Percentiles rank a stretch among this genome's conserved stretches.
These are phyloP conservation scores for Phytophthora boehmeriae DNA, from an alignment of 352 stramenopile species.

Conservation along the genomic window DNA sequence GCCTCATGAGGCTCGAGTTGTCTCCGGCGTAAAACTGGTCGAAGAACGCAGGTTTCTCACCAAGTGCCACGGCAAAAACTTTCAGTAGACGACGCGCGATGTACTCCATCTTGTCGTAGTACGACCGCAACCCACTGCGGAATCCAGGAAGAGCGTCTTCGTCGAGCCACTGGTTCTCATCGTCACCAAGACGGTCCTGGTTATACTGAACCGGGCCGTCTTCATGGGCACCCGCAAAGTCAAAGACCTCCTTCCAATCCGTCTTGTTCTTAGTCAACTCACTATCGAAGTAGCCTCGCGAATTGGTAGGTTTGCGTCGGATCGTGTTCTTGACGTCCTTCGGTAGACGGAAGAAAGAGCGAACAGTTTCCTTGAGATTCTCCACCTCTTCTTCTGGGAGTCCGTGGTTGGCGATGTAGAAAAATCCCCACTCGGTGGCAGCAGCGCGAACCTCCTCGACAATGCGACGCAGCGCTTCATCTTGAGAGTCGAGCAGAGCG, in stretches of 20 bases:
- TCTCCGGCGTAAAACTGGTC: conserved; percentile 57
- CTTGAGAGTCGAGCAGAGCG: conserved; percentile 8
- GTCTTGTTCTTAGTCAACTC: conserved; percentile 93
- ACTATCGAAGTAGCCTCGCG: conserved; percentile 92
- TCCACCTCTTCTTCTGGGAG: conserved; percentile 63
- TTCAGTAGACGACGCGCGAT: conserved; percentile 53
- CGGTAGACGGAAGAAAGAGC: conserved; percentile 84
- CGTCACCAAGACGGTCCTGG: conserved; percentile 78
- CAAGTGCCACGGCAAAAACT: conserved; percentile 54
- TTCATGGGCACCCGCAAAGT: conserved; percentile 57
- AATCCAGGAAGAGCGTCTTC: conserved; percentile 57
- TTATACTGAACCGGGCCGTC: conserved; percentile 43
- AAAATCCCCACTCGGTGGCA: conserved; percentile 89
- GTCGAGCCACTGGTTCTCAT: conserved; percentile 86
- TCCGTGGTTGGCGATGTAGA: conserved; percentile 90
- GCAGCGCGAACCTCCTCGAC: conserved; percentile 37
- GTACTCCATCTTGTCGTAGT: conserved; percentile 56
- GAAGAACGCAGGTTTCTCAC: conserved; percentile 49
- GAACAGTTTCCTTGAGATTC: conserved; percentile 65
- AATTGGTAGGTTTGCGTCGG: conserved; percentile 78
- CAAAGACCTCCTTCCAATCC: conserved; percentile 92
- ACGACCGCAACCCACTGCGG: conserved; percentile 40
- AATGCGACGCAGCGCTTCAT: conserved; percentile 15
- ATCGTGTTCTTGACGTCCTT: conserved; percentile 57
- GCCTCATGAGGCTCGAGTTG: conserved; percentile 89